Base-by-base conservation (phyloP, 2,329 filamentous ascomycete species). In the Neonectria faginata region DNA sequence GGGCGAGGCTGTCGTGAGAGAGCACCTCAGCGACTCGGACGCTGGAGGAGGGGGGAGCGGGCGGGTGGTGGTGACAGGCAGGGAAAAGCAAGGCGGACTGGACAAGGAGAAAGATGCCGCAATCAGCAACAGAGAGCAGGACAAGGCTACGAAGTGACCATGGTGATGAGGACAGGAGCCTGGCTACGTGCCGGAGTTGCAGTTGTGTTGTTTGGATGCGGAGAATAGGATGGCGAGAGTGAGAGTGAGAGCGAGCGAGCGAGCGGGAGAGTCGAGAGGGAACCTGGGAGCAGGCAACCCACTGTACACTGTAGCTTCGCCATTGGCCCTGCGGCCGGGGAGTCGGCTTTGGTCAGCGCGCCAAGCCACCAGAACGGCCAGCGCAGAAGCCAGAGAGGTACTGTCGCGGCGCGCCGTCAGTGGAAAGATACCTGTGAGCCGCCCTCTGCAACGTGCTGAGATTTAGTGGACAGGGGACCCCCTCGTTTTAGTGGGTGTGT, bases 1-100 rank as follows among this genome's bases (percentile, higher is more conserved):
- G 53, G 67, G 63, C 63, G 67, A 73, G 71, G 70, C 69, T 70
- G 69, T 68, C 64, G 70, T 50, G 57, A 55, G 68, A 66, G 67
- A 16, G 36, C 36, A 39, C 14, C 36, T 39, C 61, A 67, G 60
- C 55, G 54, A 48, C 33, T 50, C 39, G 59, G 27, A 47, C 27
- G 47, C 27, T 33, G 55, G 42, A 18, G 41, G n/a, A 12, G 39
- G 39, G 39, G 39, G n/a, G n/a, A 42, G 39, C n/a, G 8, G 39
- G n/a, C 18, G 4, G 36, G 45, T n/a, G 57, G 45, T n/a, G 57
- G 54, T 41, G 27, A 22, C 12, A 27, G 50, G n/a, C 29, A 44
- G 25, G 12, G 18, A 18, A 44, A 20, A 41, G 52, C 11, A 27
- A 41, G 44, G 22, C 60, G 55, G 55, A 41, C 25, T 53, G 47